Base-by-base conservation (phyloP, 495 filamentous ascomycete species). In the Aspergillus saccharolyticus region DNA sequence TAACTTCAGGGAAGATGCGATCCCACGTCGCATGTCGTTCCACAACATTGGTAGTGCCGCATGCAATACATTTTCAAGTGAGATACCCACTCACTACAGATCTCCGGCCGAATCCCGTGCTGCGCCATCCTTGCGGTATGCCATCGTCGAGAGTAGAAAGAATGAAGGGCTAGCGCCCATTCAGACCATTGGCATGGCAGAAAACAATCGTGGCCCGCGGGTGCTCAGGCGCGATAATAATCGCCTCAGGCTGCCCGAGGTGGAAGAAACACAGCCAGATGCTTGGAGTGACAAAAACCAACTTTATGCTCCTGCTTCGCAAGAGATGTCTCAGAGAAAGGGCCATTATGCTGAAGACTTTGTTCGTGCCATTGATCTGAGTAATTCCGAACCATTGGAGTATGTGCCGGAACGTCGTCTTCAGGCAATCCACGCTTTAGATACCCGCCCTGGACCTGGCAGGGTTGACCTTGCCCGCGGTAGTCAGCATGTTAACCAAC, bases 321-420 rank as follows among this genome's bases (percentile, higher is more conserved):
- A 63, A 54, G 61, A 59, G 24, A 39, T 52, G 20, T 54, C 60
- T 30, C 54, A 57, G 8, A 60, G 61, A 28, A 67, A 66, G 22
- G 66, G 63, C 21, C 55, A 67, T 17, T 74, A 77, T 59, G 72
- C 74, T 9, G 68, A 74, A 55, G 71, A 61, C 54, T 75, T 77
- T 55, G 66, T 75, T 53, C 74, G 71, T 54, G 63, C 63, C 28
- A 58, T 77, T 65, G 71, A 70, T 56, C 52, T 63, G 20, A 65
- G 59, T 44, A 70, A 71, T 42, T 56, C 63, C 33, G 53, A 50
- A 50, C 63, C 67, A 42, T 46, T 58, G 52, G 66, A 67, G 24
- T 65, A 70, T 46, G 46, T 55, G 8, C 18, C 52, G 9, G 64
- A 58, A 21, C 63, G 57, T 57, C 61, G 51, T 45, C 51, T 52